phyloP scores from a whole-genome alignment of 257 asterid species.

The Solanum clarkiae region DNA sequence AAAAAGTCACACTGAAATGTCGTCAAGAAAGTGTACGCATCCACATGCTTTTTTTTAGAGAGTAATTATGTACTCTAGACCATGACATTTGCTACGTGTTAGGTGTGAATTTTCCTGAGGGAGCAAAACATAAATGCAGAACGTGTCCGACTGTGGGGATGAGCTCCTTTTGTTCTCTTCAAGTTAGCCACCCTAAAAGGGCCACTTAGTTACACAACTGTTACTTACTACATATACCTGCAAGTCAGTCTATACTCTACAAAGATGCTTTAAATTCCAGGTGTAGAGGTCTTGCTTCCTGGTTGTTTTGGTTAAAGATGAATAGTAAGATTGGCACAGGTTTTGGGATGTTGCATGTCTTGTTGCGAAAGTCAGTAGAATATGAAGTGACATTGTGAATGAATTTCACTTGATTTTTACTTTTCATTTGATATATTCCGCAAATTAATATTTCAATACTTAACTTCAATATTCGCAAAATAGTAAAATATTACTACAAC shows the following conservation, averaged over 20 bases:
- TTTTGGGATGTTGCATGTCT: neutral
- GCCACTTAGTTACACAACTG: neutral
- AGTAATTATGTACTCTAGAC: neutral
- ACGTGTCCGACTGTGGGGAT: neutral
- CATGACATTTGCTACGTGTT: neutral
- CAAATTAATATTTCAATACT: neutral
- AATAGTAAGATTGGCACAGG: neutral
- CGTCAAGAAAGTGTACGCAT: neutral
- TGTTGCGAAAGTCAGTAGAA: neutral
- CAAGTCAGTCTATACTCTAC: neutral
- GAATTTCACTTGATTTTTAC: neutral
- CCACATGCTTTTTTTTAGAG: neutral
- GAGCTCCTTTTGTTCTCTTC: neutral
- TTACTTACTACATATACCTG: neutral
- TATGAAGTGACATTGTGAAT: neutral
- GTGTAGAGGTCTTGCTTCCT: neutral
- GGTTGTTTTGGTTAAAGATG: neutral
- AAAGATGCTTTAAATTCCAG: neutral
- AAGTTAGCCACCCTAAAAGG: neutral
- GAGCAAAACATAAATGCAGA: neutral
- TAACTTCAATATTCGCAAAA: neutral
- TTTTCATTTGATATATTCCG: neutral
- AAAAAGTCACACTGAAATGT: conserved; percentile 42
- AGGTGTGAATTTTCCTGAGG: neutral
- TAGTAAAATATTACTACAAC: neutral